These are phyloP conservation scores for Diphasiastrum complanatum DNA, from an alignment of 83 land plant genomes.

Conservation along the genomic window DNA sequence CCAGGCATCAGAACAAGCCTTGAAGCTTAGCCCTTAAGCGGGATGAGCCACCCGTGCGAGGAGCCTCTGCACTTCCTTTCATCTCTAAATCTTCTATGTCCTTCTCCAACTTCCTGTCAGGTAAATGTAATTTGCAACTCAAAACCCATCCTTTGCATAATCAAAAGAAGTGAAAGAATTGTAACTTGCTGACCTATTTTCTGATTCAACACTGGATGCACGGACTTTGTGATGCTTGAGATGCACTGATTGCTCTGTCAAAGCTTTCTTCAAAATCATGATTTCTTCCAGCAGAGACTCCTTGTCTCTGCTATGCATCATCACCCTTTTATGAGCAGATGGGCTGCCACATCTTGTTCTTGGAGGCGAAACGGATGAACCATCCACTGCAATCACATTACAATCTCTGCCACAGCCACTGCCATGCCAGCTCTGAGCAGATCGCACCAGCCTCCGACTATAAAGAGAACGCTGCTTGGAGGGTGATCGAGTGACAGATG, in stretches of 20 bases:
- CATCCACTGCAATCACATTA: too few species aligned
- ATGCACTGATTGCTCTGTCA: slow-evolving; percentile 1
- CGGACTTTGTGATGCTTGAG: slow-evolving; percentile 7
- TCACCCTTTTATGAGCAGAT: too few species aligned
- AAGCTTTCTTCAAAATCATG: neutral
- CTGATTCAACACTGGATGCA: neutral
- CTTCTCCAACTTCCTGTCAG: neutral
- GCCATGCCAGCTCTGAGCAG: too few species aligned
- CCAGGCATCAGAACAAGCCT: too few species aligned
- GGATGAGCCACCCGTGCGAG: neutral
- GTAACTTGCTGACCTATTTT: neutral
- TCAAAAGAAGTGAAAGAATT: neutral
- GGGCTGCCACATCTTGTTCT: too few species aligned
- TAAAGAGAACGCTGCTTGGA: too few species aligned
- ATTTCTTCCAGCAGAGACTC: slow-evolving; percentile 6
- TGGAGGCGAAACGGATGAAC: too few species aligned
- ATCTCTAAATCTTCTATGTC: neutral
- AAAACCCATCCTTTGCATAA: too few species aligned
- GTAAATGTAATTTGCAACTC: neutral
- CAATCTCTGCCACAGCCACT: too few species aligned
- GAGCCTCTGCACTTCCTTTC: neutral
- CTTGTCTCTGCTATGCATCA: too few species aligned
- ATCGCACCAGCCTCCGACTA: too few species aligned
- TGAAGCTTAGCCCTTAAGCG: neutral
- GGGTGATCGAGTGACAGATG: too few species aligned